Evolutionary conservation across 352 stramenopile genomes (phyloP).

Genomic region (Lagenidium giganteum): DNA sequence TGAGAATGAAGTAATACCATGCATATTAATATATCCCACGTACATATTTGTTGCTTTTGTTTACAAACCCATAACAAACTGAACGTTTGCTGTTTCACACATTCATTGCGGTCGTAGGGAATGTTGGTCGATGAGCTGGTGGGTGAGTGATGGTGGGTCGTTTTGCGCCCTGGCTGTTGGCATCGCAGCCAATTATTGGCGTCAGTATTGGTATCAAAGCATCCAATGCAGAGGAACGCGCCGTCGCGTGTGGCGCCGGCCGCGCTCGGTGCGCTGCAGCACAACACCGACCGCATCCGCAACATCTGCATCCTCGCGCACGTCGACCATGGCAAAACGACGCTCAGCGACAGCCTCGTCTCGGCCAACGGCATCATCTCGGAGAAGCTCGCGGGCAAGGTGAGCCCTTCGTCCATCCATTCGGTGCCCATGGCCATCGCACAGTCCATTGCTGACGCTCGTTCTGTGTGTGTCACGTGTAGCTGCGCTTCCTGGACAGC

Average conservation of each 20-base stretch:
- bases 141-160: too few species aligned
- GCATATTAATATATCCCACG: too few species aligned
- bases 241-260: conserved; percentile 42
- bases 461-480: conserved; percentile 4
- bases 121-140: too few species aligned
- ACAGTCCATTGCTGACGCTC: conserved; percentile 5
- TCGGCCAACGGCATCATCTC: conserved; percentile 97
- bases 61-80: too few species aligned
- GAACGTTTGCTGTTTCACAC: too few species aligned
- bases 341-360: conserved; percentile 94
- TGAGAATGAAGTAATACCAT: too few species aligned
- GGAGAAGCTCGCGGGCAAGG: conserved; percentile 92
- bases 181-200: too few species aligned
- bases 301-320: conserved; percentile 96
- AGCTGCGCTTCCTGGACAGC: conserved; percentile 95
- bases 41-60: too few species aligned
- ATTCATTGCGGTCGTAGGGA: too few species aligned
- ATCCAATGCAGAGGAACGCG: too few species aligned
- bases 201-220: too few species aligned
- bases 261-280: conserved; percentile 57
- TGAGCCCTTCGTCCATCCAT: conserved; percentile 16
- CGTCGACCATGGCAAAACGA: conserved; percentile 93
- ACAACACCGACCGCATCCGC: conserved; percentile 75
- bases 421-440: background rate
- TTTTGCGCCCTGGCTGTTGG: too few species aligned